Evolutionary conservation across 768 basidiomycete genomes (phyloP).

Genomic region (Suillus hirtellus): DNA sequence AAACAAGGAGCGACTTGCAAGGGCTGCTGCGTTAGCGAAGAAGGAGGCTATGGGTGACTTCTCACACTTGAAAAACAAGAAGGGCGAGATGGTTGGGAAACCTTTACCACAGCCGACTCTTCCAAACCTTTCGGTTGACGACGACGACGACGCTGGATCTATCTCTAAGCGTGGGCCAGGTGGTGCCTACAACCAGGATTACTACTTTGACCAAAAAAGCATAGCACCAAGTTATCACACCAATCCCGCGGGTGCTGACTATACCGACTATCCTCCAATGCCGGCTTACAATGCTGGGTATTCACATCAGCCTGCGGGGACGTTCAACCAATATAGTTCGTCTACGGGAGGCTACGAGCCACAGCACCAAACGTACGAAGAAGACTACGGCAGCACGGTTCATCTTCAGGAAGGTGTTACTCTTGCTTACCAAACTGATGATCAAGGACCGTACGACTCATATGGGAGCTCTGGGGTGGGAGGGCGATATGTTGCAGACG

Average conservation of each 20-base stretch:
- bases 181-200: conserved; percentile 55
- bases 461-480: conserved; percentile 20
- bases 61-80: conserved; percentile 91
- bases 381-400: conserved; percentile 66
- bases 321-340: conserved; percentile 56
- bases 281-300: conserved; percentile 71
- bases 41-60: conserved; percentile 91
- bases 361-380: conserved; percentile 54
- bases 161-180: conserved; percentile 58
- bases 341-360: conserved; percentile 55
- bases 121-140: conserved; percentile 87
- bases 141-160: conserved; percentile 62
- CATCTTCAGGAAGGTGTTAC: conserved; percentile 62
- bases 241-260: conserved; percentile 42
- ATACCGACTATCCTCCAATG: conserved; percentile 65
- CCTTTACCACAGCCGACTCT: conserved; percentile 92
- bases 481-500: conserved; percentile 42
- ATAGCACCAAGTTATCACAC: conserved; percentile 36
- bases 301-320: conserved; percentile 52
- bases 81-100: conserved; percentile 78
- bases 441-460: conserved; percentile 16
- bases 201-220: conserved; percentile 55
- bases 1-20: conserved; percentile 80
- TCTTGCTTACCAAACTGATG: conserved; percentile 44
- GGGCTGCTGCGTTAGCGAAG: conserved; percentile 79